phyloP scores from a whole-genome alignment of 23 red algal species.

The Gracilaria caudata region DNA sequence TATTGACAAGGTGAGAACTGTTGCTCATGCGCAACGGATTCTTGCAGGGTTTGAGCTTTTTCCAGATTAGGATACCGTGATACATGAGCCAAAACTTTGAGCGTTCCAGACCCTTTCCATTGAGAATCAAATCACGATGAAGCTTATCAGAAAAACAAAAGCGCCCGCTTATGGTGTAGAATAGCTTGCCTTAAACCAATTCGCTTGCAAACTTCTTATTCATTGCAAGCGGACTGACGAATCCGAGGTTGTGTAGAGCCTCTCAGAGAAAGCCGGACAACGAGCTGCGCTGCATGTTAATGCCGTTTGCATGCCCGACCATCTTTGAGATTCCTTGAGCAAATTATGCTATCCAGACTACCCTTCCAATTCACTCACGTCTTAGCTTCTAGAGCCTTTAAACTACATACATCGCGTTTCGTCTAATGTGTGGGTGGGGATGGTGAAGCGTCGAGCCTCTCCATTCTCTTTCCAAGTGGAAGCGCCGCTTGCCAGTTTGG shows the following conservation, averaged over 20 bases:
- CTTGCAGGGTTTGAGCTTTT: not conserved
- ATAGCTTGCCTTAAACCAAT: not conserved
- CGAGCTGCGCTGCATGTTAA: not conserved
- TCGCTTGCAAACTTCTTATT: not conserved
- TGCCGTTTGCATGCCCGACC: not conserved
- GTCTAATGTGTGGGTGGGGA: not conserved
- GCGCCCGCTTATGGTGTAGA: not conserved
- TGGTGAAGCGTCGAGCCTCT: not conserved
- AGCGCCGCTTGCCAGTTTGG: not conserved
- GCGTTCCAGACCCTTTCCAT: not conserved
- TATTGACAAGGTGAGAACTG: not conserved
- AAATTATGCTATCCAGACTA: not conserved
- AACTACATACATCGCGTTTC: not conserved
- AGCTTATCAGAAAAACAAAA: not conserved
- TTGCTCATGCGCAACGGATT: not conserved
- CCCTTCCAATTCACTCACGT: not conserved
- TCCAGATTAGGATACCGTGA: not conserved
- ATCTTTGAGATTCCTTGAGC: not conserved
- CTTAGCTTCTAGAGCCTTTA: conserved; percentile 9
- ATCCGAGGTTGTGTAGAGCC: not conserved
- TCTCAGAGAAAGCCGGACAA: not conserved
- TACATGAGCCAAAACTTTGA: not conserved
- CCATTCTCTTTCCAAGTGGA: not conserved
- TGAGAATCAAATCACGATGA: not conserved
- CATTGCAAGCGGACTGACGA: not conserved